Percentiles rank a stretch among this genome's conserved stretches.
Evolutionary conservation across 192 early-diverging fungal genomes (phyloP).

Genomic region (Coemansia sp.): DNA sequence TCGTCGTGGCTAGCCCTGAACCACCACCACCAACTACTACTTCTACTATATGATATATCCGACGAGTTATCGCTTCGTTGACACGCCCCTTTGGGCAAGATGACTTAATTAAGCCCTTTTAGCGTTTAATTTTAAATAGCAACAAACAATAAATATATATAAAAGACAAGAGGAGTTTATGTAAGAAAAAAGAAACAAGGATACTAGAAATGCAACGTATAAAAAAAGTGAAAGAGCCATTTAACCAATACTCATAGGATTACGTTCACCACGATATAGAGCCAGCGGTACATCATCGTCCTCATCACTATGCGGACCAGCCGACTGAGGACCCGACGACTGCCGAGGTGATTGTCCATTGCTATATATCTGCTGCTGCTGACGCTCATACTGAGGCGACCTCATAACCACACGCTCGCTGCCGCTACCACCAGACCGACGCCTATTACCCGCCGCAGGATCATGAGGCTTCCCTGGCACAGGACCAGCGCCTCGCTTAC

Average conservation of each 20-base stretch:
- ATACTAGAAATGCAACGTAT: conserved; percentile 19
- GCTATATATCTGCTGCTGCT: conserved; percentile 58
- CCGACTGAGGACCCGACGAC: conserved; percentile 16
- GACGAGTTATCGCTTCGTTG: too few species aligned
- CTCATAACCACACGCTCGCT: conserved; percentile 48
- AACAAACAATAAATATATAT: background rate
- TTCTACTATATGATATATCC: too few species aligned
- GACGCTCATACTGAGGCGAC: conserved; percentile 54
- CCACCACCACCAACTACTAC: too few species aligned
- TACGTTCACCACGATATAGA: conserved; percentile 57
- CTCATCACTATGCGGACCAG: conserved; percentile 54
- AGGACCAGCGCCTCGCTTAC: conserved; percentile 16
- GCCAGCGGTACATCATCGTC: conserved; percentile 66
- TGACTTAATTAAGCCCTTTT: too few species aligned
- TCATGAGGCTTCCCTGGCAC: conserved; percentile 19
- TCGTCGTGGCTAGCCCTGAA: too few species aligned
- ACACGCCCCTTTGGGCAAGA: too few species aligned
- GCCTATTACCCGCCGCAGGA: conserved; percentile 17
- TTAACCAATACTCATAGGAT: conserved; percentile 45
- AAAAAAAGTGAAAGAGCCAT: background rate
- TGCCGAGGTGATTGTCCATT: conserved; percentile 11
- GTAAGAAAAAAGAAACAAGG: conserved; percentile 11
- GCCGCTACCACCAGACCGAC: conserved; percentile 28
- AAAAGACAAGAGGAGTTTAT: background rate
- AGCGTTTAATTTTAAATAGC: too few species aligned